Conservation (phyloP, 352 stramenopile genomes). For the Phytophthora sp. region DNA sequence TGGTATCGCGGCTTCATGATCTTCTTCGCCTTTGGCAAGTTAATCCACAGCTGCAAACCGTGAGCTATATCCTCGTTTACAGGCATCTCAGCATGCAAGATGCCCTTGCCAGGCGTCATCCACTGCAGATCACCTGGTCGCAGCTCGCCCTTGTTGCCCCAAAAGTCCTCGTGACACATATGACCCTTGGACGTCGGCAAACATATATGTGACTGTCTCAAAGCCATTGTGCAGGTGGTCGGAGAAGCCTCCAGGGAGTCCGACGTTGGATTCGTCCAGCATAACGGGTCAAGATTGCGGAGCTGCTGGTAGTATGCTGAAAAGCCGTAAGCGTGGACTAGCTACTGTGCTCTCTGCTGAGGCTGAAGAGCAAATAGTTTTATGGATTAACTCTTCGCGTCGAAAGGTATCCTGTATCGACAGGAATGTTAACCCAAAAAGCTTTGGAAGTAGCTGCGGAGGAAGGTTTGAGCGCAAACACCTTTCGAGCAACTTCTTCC, state of each 20-base stretch:
- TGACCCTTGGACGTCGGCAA: constrained; percentile 73
- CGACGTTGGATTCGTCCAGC: constrained; percentile 64
- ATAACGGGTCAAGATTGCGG: constrained; percentile 61
- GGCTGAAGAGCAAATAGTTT: no score
- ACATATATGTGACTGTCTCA: constrained; percentile 92
- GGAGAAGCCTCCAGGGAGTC: constrained; percentile 82
- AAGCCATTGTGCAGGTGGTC: constrained; percentile 93
- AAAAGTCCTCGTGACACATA: constrained; percentile 89
- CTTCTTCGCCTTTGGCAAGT: constrained; percentile 52
- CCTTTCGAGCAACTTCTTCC: no score
- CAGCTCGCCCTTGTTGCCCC: constrained; percentile 59
- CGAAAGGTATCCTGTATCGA: no score
- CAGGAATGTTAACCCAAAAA: no score
- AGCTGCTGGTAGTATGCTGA: constrained; percentile 60
- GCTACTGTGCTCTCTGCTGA: no score
- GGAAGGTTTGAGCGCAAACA: no score
- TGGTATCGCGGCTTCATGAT: constrained; percentile 61
- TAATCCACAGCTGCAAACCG: constrained; percentile 63
- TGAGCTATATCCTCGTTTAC: constrained; percentile 40
- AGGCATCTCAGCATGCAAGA: constrained; percentile 64
- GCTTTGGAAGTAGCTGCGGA: no score
- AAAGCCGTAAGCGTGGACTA: no score
- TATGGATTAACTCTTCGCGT: no score
- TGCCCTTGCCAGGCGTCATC: constrained; percentile 61
- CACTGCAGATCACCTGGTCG: constrained; percentile 60